Conservation (phyloP, 2,329 filamentous ascomycete species). For the Trichoderma semiorbis region DNA sequence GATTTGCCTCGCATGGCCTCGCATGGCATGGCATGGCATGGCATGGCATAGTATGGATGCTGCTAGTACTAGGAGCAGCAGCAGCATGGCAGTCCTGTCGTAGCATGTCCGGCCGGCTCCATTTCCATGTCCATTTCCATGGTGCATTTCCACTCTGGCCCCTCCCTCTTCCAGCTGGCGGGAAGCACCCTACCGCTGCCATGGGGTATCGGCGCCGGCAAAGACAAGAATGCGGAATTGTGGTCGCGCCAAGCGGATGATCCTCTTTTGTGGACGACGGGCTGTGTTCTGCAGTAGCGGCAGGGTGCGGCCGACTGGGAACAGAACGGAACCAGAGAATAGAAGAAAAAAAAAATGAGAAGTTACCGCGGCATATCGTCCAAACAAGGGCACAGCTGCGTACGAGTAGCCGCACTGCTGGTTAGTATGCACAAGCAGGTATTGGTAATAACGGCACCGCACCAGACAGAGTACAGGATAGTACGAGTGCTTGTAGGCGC, state of each 20-base stretch:
- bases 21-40: conserved; percentile 7
- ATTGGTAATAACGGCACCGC: neutral
- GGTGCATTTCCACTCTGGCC: neutral
- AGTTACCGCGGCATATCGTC: neutral
- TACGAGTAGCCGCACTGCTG: neutral
- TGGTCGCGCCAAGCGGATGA: conserved; percentile 9
- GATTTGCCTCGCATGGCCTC: conserved; percentile 19
- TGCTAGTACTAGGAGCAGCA: neutral
- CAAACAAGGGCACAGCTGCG: neutral
- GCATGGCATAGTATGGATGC: conserved; percentile 2
- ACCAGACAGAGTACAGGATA: neutral
- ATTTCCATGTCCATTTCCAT: neutral
- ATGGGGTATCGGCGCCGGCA: conserved; percentile 7
- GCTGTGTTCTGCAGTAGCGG: conserved; percentile 15
- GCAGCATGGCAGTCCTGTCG: neutral
- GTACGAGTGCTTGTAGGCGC: neutral
- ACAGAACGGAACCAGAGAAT: neutral
- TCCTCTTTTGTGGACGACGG: neutral
- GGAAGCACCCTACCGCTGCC: neutral
- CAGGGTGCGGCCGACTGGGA: neutral
- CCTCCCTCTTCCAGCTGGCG: neutral
- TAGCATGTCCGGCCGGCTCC: neutral
- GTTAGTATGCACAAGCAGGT: neutral
- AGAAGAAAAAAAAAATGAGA: neutral
- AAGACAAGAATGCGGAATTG: neutral